Conservation (phyloP, 2,329 filamentous ascomycete species). For the Emergomyces pasteurianus region DNA sequence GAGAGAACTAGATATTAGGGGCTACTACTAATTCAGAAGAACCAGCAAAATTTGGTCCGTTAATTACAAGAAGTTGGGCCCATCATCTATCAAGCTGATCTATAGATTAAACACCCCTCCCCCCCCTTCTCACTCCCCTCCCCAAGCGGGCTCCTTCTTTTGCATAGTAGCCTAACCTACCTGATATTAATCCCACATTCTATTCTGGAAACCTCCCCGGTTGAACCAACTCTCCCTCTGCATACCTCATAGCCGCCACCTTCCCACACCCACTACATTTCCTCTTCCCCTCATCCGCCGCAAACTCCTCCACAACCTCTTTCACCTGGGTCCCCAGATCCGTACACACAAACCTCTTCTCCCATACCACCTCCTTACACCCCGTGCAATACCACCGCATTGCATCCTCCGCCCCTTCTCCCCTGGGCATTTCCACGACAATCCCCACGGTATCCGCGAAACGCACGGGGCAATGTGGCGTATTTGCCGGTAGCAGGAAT, state of each 20-base stretch:
- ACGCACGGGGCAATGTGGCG: constrained; percentile 89
- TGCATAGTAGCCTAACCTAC: background rate
- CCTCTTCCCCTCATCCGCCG: constrained; percentile 54
- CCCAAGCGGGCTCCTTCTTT: too few species aligned
- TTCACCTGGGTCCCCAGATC: constrained; percentile 94
- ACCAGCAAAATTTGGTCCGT: background rate
- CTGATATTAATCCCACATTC: background rate
- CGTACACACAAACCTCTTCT: constrained; percentile 76
- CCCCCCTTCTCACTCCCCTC: background rate
- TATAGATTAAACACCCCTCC: too few species aligned
- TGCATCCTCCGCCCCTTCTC: constrained; percentile 56
- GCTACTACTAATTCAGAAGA: background rate
- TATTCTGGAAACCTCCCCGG: constrained; percentile 28
- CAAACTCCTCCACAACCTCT: constrained; percentile 73
- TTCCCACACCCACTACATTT: constrained; percentile 66
- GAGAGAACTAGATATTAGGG: background rate
- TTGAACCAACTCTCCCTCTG: constrained; percentile 32
- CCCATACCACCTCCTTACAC: constrained; percentile 65
- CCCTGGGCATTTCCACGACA: constrained; percentile 77
- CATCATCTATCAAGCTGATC: too few species aligned
- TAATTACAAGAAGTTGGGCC: background rate
- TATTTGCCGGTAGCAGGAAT: constrained; percentile 85
- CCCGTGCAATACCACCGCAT: constrained; percentile 85
- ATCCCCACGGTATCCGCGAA: constrained; percentile 91
- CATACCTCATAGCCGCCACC: constrained; percentile 48